Percentiles rank a stretch among this genome's conserved stretches.
phyloP scores from a whole-genome alignment of 2,329 filamentous ascomycete species.

The Colletotrichum viniferum region DNA sequence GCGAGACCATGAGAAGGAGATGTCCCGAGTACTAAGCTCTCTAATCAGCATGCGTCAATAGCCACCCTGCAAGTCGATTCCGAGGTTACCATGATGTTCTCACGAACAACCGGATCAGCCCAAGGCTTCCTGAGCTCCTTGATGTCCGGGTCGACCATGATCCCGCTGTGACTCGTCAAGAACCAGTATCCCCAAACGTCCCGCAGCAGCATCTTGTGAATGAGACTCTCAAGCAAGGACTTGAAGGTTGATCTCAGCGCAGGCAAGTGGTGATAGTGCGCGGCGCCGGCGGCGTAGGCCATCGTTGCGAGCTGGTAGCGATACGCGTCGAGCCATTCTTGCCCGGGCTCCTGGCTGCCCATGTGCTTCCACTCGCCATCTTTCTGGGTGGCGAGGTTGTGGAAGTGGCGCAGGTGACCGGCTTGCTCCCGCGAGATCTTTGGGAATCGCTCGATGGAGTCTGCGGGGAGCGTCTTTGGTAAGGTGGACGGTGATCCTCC shows the following conservation, averaged over 20 bases:
- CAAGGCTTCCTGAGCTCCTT: slow-evolving; percentile 43
- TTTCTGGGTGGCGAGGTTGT: slow-evolving; percentile 34
- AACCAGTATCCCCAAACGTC: slow-evolving; percentile 50
- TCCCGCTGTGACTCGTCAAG: slow-evolving; percentile 37
- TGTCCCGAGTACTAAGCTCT: slow-evolving; percentile 37
- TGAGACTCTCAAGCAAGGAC: slow-evolving; percentile 34
- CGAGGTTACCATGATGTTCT: slow-evolving; percentile 35
- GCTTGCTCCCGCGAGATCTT: slow-evolving; percentile 28
- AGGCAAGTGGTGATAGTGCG: slow-evolving; percentile 43
- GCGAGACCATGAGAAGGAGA: slow-evolving; percentile 39
- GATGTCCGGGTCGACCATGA: slow-evolving; percentile 36
- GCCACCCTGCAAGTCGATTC: too few relatives aligned
- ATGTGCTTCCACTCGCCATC: slow-evolving; percentile 35
- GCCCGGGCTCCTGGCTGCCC: slow-evolving; percentile 36
- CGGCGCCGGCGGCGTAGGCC: slow-evolving; percentile 37
- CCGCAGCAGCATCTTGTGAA: slow-evolving; percentile 44
- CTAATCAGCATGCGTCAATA: not conserved
- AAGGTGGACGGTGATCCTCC: not conserved
- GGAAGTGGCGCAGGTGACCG: slow-evolving; percentile 39
- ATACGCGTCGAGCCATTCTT: slow-evolving; percentile 40
- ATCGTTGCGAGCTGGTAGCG: slow-evolving; percentile 46
- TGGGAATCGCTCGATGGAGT: slow-evolving; percentile 7
- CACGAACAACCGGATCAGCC: slow-evolving; percentile 41
- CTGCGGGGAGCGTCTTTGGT: not conserved
- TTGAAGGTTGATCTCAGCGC: slow-evolving; percentile 37